Conservation (phyloP, 1,284 basidiomycete genomes). For the Flammula alnicola region DNA sequence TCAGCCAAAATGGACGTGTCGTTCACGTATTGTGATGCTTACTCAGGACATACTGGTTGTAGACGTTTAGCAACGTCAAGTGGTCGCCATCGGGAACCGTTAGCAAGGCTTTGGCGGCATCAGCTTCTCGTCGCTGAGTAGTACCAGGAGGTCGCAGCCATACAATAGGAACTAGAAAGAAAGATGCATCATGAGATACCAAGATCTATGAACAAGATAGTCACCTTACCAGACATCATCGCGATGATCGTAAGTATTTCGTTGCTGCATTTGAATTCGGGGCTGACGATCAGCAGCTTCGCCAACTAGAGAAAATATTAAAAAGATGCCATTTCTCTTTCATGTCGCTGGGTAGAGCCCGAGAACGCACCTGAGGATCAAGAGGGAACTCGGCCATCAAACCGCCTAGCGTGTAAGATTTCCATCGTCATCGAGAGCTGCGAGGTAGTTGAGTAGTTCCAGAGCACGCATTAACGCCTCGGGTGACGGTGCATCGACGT, state of each 20-base stretch:
- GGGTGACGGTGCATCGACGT: conserved; percentile 95
- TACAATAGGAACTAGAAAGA: conserved; percentile 81
- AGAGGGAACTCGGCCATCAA: conserved; percentile 99
- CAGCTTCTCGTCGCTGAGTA: conserved; percentile 87
- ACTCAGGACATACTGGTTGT: conserved; percentile 91
- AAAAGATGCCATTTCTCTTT: background rate
- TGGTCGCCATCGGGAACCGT: conserved; percentile 97
- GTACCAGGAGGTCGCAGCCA: conserved; percentile 83
- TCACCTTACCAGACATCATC: conserved; percentile 84
- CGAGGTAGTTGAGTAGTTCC: conserved; percentile 92
- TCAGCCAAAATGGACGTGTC: background rate
- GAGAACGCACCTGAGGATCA: conserved; percentile 80
- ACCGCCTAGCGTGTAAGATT: conserved; percentile 85
- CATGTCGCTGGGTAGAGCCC: background rate
- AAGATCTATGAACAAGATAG: background rate
- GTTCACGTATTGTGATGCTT: conserved; percentile 30
- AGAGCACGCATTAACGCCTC: conserved; percentile 98
- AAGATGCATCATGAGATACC: background rate
- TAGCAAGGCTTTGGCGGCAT: conserved; percentile 88
- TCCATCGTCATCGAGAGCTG: conserved; percentile 94
- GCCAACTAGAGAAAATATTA: conserved; percentile 59
- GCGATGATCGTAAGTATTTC: conserved; percentile 95
- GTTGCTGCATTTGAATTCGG: conserved; percentile 95
- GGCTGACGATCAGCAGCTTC: conserved; percentile 93
- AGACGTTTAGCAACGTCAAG: conserved; percentile 93